Conservation (phyloP, 2,329 filamentous ascomycete genomes). For the Mollisia scopiformis region DNA sequence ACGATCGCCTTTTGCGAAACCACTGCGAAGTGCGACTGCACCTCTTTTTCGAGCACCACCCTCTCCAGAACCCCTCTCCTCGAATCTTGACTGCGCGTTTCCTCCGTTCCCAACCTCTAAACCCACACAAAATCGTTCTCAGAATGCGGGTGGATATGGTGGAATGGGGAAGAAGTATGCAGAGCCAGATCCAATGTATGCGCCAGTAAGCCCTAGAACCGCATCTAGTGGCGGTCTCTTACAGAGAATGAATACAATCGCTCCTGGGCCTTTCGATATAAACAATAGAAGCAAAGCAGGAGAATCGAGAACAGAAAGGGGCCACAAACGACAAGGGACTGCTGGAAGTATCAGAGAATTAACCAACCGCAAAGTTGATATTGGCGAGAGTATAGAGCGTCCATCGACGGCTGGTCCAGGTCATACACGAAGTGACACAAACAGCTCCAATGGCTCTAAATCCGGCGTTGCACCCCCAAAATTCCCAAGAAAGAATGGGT, state of each 20-base stretch:
- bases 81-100: conserved; percentile 54
- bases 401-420: conserved; percentile 27
- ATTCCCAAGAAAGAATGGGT: conserved; percentile 51
- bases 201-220: conserved; percentile 50
- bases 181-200: conserved; percentile 46
- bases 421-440: conserved; percentile 28
- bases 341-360: conserved; percentile 25
- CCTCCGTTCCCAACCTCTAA: conserved; percentile 53
- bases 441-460: conserved; percentile 28
- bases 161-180: conserved; percentile 18
- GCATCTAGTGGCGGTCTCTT: conserved; percentile 50
- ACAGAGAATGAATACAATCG: conserved; percentile 66
- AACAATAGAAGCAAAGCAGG: conserved; percentile 39
- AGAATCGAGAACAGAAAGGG: conserved; percentile 24
- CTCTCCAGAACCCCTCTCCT: conserved; percentile 46
- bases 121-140: conserved; percentile 15
- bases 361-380: conserved; percentile 12
- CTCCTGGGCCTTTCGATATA: conserved; percentile 67
- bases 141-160: conserved; percentile 18
- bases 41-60: conserved; percentile 41
- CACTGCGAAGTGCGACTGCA: conserved; percentile 41
- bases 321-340: conserved; percentile 34
- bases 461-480: conserved; percentile 22
- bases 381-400: conserved; percentile 16
- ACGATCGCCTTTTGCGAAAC: conserved; percentile 42